phyloP scores from a whole-genome alignment of 2,329 filamentous ascomycete species.

The Nemania sp. region DNA sequence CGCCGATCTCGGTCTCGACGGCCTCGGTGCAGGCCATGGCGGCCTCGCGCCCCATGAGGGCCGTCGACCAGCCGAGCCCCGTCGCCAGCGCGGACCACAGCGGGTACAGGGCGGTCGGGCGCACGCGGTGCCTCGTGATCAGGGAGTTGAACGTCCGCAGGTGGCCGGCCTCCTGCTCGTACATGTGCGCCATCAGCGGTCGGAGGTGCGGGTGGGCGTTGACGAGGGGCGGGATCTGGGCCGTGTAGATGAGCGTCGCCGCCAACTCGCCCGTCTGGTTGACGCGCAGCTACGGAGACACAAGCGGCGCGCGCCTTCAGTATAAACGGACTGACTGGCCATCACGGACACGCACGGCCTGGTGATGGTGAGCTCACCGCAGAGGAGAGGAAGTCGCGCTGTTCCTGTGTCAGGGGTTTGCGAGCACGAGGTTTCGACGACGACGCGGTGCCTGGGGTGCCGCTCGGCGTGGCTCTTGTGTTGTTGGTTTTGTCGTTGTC shows the following conservation, averaged over 20 bases:
- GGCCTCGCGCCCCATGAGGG: conserved; percentile 84
- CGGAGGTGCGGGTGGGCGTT: conserved; percentile 83
- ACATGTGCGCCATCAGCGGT: conserved; percentile 95
- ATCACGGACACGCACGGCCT: neutral
- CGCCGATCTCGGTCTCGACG: conserved; percentile 96
- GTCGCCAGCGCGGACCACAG: conserved; percentile 83
- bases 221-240: conserved; percentile 82
- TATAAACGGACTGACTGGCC: neutral
- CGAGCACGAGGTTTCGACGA: conserved; percentile 41
- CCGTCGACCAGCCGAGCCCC: conserved; percentile 86
- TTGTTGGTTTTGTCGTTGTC: neutral
- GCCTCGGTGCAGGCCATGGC: conserved; percentile 99
- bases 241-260: conserved; percentile 89
- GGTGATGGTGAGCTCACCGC: conserved; percentile 55
- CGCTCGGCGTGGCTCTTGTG: too few relatives aligned
- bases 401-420: conserved; percentile 69
- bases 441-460: too few relatives aligned
- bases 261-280: conserved; percentile 99
- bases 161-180: conserved; percentile 91
- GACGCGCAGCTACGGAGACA: conserved; percentile 70
- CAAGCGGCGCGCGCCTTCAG: conserved; percentile 6
- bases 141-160: conserved; percentile 83
- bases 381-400: conserved; percentile 75
- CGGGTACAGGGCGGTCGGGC: conserved; percentile 91
- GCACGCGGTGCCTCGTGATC: conserved; percentile 82